A percentile compares a stretch with the other conserved stretches of the same genome.
Conservation (phyloP, 768 basidiomycete genomes). For the Harrya chromipes region DNA sequence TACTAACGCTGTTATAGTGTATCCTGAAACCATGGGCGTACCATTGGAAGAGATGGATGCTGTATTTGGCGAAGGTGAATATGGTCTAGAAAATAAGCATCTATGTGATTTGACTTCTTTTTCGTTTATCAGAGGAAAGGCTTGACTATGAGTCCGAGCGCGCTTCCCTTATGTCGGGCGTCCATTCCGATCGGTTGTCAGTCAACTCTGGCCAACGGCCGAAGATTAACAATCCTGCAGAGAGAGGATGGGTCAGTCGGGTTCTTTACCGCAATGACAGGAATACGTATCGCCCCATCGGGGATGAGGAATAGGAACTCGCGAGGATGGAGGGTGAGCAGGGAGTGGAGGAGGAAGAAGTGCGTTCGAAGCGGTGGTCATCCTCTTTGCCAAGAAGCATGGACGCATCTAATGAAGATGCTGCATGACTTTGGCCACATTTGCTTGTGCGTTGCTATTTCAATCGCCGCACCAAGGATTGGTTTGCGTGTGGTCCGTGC, state of each 20-base stretch:
- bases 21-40: constrained; percentile 84
- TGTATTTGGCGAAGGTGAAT: constrained; percentile 79
- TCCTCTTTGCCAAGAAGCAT: constrained; percentile 11
- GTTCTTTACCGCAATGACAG: constrained; percentile 44
- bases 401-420: constrained; percentile 7
- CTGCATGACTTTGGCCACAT: constrained; percentile 4
- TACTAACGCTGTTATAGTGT: constrained; percentile 46
- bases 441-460: constrained; percentile 6
- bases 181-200: constrained; percentile 37
- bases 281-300: constrained; percentile 47
- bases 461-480: constrained; percentile 4
- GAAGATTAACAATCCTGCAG: constrained; percentile 17
- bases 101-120: constrained; percentile 15
- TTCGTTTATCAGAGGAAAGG: constrained; percentile 45
- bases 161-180: constrained; percentile 48
- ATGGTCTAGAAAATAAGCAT: neutral
- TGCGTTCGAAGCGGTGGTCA: constrained; percentile 11
- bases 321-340: constrained; percentile 46
- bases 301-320: constrained; percentile 55
- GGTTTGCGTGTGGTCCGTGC: constrained; percentile 7
- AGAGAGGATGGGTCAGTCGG: constrained; percentile 49
- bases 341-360: constrained; percentile 26
- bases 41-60: constrained; percentile 90
- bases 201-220: constrained; percentile 28
- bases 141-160: constrained; percentile 65